Percentiles rank a stretch among this genome's conserved stretches.
phyloP scores from a whole-genome alignment of 2,329 filamentous ascomycete species.

The Thelonectria olida region DNA sequence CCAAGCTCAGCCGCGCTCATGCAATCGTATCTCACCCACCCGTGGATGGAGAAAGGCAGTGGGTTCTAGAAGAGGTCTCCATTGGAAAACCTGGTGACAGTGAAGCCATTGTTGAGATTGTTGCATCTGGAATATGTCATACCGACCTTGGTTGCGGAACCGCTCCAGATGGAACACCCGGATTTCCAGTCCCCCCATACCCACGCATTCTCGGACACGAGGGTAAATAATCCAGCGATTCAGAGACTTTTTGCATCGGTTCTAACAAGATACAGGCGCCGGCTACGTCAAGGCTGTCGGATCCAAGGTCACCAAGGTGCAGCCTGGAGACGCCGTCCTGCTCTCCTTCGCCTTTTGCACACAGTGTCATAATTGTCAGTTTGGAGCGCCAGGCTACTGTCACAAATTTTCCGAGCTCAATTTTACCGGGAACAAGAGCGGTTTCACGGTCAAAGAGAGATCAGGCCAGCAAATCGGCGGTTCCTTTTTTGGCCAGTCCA shows the following conservation, averaged over 20 bases:
- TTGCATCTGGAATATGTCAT: conserved; percentile 20
- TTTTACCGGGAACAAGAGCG: conserved; percentile 4
- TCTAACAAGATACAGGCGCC: no score
- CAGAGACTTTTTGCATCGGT: no score
- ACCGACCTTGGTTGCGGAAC: conserved; percentile 20
- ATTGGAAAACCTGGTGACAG: conserved; percentile 1
- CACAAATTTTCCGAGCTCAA: conserved; percentile 16
- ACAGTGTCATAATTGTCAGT: conserved; percentile 18
- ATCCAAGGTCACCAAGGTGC: conserved; percentile 15
- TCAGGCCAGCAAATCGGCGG: neutral
- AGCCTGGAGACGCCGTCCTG: conserved; percentile 19
- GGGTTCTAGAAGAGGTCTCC: conserved; percentile 13
- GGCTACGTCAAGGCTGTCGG: conserved; percentile 7
- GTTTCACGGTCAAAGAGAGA: neutral
- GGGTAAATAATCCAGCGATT: no score
- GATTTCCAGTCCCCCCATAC: conserved; percentile 18
- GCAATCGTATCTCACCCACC: conserved; percentile 19
- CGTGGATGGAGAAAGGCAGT: conserved; percentile 14
- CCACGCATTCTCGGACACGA: conserved; percentile 18
- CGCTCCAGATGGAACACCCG: conserved; percentile 20
- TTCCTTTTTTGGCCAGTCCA: conserved; percentile 20
- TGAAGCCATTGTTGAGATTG: conserved; percentile 22
- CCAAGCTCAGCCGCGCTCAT: neutral
- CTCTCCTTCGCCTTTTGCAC: conserved; percentile 23
- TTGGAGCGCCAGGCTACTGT: conserved; percentile 18